Evolutionary conservation across 2,329 filamentous ascomycete genomes (phyloP).

Genomic region (Talaromyces sp.): DNA sequence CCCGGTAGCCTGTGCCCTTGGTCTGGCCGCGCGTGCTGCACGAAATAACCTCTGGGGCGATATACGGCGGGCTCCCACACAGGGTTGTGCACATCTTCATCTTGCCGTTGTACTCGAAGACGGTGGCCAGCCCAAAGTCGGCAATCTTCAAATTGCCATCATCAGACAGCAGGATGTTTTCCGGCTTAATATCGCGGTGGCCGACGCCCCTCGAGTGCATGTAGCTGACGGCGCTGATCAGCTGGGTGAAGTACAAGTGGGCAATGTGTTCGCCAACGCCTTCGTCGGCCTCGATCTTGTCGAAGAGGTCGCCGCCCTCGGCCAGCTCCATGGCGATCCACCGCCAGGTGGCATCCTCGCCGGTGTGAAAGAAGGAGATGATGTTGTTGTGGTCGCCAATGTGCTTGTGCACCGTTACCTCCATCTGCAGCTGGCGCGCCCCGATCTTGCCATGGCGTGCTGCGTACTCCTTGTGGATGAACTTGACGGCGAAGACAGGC

Average conservation of each 20-base stretch:
- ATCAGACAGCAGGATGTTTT: slow-evolving; percentile 85
- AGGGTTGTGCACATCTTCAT: slow-evolving; percentile 79
- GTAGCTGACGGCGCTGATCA: slow-evolving; percentile 83
- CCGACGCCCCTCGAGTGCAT: slow-evolving; percentile 95
- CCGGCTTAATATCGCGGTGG: slow-evolving; percentile 86
- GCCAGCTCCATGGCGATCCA: slow-evolving; percentile 99
- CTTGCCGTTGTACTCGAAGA: slow-evolving; percentile 84
- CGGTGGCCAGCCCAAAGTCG: slow-evolving; percentile 90
- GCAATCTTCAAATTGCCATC: slow-evolving; percentile 88
- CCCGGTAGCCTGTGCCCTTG: slow-evolving; percentile 44
- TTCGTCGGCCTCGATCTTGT: slow-evolving; percentile 98
- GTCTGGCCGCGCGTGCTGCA: slow-evolving; percentile 47
- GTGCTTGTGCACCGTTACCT: slow-evolving; percentile 82
- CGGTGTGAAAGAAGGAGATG: slow-evolving; percentile 84
- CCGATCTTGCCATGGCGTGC: slow-evolving; percentile 82
- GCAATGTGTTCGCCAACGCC: slow-evolving; percentile 93
- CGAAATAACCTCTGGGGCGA: slow-evolving; percentile 80
- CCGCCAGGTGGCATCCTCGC: slow-evolving; percentile 79
- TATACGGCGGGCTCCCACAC: slow-evolving; percentile 94
- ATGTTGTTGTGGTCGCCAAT: slow-evolving; percentile 88
- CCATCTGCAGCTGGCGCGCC: slow-evolving; percentile 82
- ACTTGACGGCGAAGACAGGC: slow-evolving; percentile 93
- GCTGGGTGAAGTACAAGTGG: slow-evolving; percentile 91
- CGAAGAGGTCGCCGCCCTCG: slow-evolving; percentile 91
- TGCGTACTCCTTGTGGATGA: slow-evolving; percentile 97